Evolutionary conservation across 1,284 basidiomycete species (phyloP), one percentile per base, ranked within the genome.

Genomic region (Neolentinus lepideus): DNA sequence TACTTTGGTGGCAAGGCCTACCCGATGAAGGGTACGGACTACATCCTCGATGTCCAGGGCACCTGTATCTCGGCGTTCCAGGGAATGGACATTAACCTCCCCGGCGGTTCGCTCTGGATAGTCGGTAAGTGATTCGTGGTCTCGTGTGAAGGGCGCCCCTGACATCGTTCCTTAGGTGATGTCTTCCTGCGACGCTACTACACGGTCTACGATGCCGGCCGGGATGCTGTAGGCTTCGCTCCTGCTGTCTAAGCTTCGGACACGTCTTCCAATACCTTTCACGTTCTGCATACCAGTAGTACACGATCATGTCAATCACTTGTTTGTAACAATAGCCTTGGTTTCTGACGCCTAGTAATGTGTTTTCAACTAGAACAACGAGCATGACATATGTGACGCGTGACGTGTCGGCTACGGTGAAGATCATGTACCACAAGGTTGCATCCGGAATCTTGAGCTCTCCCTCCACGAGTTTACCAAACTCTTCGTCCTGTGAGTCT

Each of bases 51-150:
- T 64, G 82, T 92, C 8, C 85, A 89, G 70, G 94, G 92, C 45
- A 92, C 92, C 33, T 99, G 97, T 70, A 90, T 99, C 62, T 97
- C 93, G 26, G 78, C 94, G 19, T 99, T 99, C 80, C 92, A 86
- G 55, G 92, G 91, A 38, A 74, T 98, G 73, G 94, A 98, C 70
- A 89, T 98, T 70, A 92, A 94, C 63, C 70, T 94, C 43, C 93
- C 94, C 9, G 84, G 90, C 62, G 90, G 91, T 56, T 77, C 86
- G 36, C 78, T 99, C 60, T 98, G 94, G 93, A 97, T 99, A 66
- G 78, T 98, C 63, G 95, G 94, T 86, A 74, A 69, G 81, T 75
- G 31, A 56, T 61, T 57, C 61, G 35, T 56, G 64, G 56, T 48
- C 14, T 36, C 26, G 29, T 16, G 1, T 16, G n/a, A n/a, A 35